phyloP scores from a whole-genome alignment of 78 protist species.

The Dictyostelium firmibasis region DNA sequence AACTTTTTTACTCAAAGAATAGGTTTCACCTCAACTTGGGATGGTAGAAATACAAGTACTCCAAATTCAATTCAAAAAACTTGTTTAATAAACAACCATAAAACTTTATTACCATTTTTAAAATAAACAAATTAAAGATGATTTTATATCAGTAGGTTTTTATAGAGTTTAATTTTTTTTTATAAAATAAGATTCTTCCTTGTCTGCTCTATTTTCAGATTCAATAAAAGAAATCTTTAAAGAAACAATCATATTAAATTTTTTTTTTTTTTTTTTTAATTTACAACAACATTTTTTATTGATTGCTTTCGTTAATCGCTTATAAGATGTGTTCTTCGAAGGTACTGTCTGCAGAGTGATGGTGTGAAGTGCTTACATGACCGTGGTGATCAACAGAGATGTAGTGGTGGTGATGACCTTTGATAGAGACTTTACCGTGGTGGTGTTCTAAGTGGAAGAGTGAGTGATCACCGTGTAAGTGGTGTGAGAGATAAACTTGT shows the following conservation, averaged over 20 bases:
- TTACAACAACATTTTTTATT: too few relatives aligned
- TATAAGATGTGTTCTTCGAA: background rate
- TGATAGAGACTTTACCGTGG: background rate
- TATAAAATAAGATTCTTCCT: too few relatives aligned
- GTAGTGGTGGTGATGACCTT: slow-evolving; percentile 6
- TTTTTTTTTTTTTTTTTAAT: too few relatives aligned
- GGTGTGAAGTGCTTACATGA: background rate
- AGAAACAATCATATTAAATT: too few relatives aligned
- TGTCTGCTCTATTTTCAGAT: too few relatives aligned
- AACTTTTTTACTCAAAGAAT: background rate
- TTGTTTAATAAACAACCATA: background rate
- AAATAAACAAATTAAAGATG: background rate
- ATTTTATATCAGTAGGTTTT: too few relatives aligned
- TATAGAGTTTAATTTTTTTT: too few relatives aligned
- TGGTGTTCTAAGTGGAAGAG: slow-evolving; percentile 5
- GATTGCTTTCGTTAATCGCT: background rate
- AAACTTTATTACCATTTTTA: background rate
- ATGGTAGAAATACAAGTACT: background rate
- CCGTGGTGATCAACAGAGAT: background rate
- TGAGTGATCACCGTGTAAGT: slow-evolving; percentile 12
- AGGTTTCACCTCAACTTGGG: background rate
- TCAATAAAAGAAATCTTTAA: too few relatives aligned
- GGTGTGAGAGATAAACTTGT: slow-evolving; percentile 2
- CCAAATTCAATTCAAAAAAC: background rate
- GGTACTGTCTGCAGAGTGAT: background rate